Base-by-base conservation (phyloP, 257 asterid genomes). In the Petrea volubilis region DNA sequence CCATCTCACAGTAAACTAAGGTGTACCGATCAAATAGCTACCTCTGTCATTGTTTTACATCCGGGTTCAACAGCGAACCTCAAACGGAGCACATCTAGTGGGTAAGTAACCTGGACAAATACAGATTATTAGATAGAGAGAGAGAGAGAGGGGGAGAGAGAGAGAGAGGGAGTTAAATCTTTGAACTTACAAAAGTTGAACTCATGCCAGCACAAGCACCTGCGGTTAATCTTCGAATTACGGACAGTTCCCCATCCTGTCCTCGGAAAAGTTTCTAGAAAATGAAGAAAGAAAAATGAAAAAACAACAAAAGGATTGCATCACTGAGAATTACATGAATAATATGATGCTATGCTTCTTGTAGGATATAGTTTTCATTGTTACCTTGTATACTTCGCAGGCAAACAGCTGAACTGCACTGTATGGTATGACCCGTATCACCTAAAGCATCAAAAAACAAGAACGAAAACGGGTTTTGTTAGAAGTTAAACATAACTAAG, bases 121-220 rank as follows among this genome's bases (percentile, higher is more conserved):
- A 51, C 76, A 68, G 56, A 40, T 57, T 13, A 46, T 11, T 20
- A 13, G 61, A 65, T 47, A 62, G 46, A 23, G 53, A 20, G 67
- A 6, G n/a, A 10, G 67, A 33, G 53, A 59, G 12, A 3, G 33
- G 7, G 56, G 21, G 67, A 3, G 17, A 3, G 61, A 15, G 44
- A 59, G 12, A 2, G 24, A 13, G 56, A 46, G 31, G 50, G 34
- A 43, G 38, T 50, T 20, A 33, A 28, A 9, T 18, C 10, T 31
- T 73, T 36, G 67, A 77, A 94, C 99, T 95, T 90, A 95, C 99
- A 25, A 95, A 95, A 79, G 99, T 95, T 56, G 99, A 95, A 64
- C 98, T 95, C 99, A 92, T 90, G 89, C 99, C 99, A 82, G 99
- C 98, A 85, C 99, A 95, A 84, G 98, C 99, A 78, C 98, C 98